Evolutionary conservation across 2,329 filamentous ascomycete species (phyloP).

Genomic region (Arthrinium phaeospermum): DNA sequence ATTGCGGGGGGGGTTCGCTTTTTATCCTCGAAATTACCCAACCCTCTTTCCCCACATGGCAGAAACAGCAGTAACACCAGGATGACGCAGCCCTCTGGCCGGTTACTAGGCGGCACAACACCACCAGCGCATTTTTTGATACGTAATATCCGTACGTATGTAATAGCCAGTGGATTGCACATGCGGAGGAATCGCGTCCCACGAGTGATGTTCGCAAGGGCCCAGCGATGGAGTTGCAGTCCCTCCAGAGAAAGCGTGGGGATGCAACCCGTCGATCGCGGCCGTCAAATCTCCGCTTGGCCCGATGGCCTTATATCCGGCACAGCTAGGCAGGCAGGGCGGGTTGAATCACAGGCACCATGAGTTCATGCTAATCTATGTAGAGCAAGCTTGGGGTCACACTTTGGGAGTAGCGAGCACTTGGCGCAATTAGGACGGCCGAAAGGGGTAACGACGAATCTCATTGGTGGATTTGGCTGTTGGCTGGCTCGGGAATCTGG

Average conservation of each 20-base stretch:
- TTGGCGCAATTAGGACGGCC: conserved; percentile 10
- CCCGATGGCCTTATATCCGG: not conserved
- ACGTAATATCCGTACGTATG: not conserved
- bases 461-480: not conserved
- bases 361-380: not conserved
- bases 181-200: not conserved
- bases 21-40: conserved; percentile 11
- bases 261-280: not conserved
- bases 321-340: not conserved
- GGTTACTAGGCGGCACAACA: not conserved
- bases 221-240: not conserved
- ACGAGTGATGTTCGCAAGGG: not conserved
- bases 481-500: not conserved
- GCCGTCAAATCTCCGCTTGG: not conserved
- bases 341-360: not conserved
- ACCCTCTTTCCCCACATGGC: not conserved
- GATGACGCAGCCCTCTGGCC: not conserved
- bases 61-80: not conserved
- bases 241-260: not conserved
- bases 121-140: not conserved
- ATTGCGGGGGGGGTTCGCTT: not conserved
- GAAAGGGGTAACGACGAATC: not conserved
- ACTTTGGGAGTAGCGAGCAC: not conserved
- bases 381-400: not conserved
- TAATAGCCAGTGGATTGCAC: no score